These are phyloP conservation scores for Xerocomus minutiporus DNA, from an alignment of 1,284 basidiomycete species.

Conservation along the genomic window DNA sequence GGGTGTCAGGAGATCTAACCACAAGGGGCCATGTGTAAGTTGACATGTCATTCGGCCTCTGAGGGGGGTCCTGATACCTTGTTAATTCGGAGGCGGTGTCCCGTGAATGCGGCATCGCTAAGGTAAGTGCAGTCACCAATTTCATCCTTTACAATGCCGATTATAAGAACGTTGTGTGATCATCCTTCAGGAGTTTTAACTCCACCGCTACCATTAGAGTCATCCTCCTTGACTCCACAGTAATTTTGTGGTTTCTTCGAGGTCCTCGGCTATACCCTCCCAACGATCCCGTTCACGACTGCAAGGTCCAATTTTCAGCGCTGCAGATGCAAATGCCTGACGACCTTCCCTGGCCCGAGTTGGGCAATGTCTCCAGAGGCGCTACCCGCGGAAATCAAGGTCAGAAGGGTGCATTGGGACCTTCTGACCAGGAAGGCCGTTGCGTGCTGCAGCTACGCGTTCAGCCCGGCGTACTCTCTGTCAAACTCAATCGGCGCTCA, in stretches of 20 bases:
- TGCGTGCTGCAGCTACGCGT: slow-evolving; percentile 69
- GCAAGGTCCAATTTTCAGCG: slow-evolving; percentile 20
- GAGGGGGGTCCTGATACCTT: slow-evolving; percentile 29
- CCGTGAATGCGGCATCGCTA: slow-evolving; percentile 36
- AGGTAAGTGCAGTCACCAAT: slow-evolving; percentile 23
- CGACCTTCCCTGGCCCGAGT: slow-evolving; percentile 78
- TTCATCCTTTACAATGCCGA: slow-evolving; percentile 31
- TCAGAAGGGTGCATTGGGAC: slow-evolving; percentile 68
- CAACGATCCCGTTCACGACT: neutral
- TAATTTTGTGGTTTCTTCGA: slow-evolving; percentile 16
- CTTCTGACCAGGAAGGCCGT: slow-evolving; percentile 65
- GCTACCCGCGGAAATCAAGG: slow-evolving; percentile 81
- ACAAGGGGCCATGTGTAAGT: slow-evolving; percentile 31
- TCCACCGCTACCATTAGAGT: slow-evolving; percentile 32
- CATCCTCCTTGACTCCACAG: slow-evolving; percentile 21
- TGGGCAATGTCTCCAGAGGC: slow-evolving; percentile 75
- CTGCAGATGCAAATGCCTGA: slow-evolving; percentile 57
- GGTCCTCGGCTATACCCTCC: slow-evolving; percentile 13
- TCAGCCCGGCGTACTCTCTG: slow-evolving; percentile 72
- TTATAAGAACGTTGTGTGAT: slow-evolving; percentile 34
- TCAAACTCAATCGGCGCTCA: slow-evolving; percentile 64
- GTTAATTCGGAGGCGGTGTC: slow-evolving; percentile 29
- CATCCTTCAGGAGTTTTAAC: slow-evolving; percentile 36
- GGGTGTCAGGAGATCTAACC: slow-evolving; percentile 31
- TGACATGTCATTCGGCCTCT: slow-evolving; percentile 32